These are phyloP conservation scores for Cercospora sesami DNA, from an alignment of 2,329 filamentous ascomycete species.

Conservation along the genomic window DNA sequence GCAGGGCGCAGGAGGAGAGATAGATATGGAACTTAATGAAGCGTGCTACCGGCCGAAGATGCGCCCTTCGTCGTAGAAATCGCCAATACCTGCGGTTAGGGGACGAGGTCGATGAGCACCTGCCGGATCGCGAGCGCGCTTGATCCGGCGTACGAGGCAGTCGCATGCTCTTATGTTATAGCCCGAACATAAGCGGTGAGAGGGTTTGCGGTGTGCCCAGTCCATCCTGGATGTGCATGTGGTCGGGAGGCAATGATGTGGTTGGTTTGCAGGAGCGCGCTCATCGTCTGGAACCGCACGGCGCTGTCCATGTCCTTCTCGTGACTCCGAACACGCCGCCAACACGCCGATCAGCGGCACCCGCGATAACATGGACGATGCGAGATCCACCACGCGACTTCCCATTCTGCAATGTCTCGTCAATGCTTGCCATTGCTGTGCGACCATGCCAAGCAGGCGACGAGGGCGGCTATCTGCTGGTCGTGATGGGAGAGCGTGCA, in stretches of 20 bases:
- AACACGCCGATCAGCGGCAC: not conserved
- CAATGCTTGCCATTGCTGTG: not conserved
- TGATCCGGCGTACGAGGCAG: slow-evolving; percentile 1
- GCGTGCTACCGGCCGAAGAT: not conserved
- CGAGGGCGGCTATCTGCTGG: not conserved
- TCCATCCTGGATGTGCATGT: slow-evolving; percentile 11
- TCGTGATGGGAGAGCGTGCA: not conserved
- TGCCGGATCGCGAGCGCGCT: slow-evolving; percentile 1
- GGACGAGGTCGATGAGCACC: slow-evolving; percentile 4
- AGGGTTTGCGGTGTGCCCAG: not conserved
- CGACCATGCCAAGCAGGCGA: not conserved
- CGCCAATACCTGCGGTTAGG: slow-evolving; percentile 14
- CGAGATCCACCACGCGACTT: not conserved
- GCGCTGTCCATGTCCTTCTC: not conserved
- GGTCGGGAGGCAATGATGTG: not conserved
- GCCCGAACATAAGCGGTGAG: slow-evolving; percentile 11
- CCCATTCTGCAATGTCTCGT: not conserved
- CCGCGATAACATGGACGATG: not conserved
- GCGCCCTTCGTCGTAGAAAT: slow-evolving; percentile 2
- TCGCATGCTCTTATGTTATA: slow-evolving; percentile 6
- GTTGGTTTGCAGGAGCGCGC: not conserved
- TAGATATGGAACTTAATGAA: not conserved
- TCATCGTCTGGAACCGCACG: not conserved
- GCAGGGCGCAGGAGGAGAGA: not conserved
- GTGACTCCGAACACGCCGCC: not conserved